Percentiles rank a stretch among this genome's conserved stretches.
Conservation (phyloP, 1,284 basidiomycete species). For the Neonothopanus nambi region DNA sequence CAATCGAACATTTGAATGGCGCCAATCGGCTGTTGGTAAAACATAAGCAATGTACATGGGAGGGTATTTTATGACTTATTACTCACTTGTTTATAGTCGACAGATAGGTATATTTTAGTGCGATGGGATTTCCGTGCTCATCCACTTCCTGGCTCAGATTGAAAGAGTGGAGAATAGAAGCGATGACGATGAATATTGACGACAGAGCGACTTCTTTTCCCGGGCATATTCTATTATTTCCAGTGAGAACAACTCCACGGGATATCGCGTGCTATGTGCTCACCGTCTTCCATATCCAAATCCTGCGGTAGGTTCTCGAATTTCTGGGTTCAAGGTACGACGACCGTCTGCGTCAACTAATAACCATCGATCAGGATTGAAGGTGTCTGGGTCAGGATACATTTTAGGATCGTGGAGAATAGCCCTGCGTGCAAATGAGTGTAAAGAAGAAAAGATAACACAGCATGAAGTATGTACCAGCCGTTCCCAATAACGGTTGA, state of each 20-base stretch:
- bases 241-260: neutral
- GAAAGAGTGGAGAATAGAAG: neutral
- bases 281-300: slow-evolving; percentile 12
- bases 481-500: slow-evolving; percentile 1
- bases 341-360: neutral
- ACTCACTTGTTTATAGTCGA: too few species aligned
- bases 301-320: neutral
- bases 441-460: too few species aligned
- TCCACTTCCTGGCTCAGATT: too few species aligned
- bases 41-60: too few species aligned
- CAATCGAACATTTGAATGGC: too few species aligned
- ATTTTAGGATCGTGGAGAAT: slow-evolving; percentile 18
- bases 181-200: too few species aligned
- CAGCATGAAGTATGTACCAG: too few species aligned
- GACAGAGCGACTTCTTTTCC: slow-evolving; percentile 1
- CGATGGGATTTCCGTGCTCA: too few species aligned
- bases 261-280: neutral
- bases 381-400: neutral
- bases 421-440: too few species aligned
- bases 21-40: too few species aligned
- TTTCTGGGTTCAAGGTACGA: neutral
- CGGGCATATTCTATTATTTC: slow-evolving; percentile 1
- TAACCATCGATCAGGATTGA: neutral
- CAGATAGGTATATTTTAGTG: too few species aligned
- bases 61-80: too few species aligned